Evolutionary conservation across 345 rosid species (phyloP).

Genomic region (Eucalyptus caleyi): DNA sequence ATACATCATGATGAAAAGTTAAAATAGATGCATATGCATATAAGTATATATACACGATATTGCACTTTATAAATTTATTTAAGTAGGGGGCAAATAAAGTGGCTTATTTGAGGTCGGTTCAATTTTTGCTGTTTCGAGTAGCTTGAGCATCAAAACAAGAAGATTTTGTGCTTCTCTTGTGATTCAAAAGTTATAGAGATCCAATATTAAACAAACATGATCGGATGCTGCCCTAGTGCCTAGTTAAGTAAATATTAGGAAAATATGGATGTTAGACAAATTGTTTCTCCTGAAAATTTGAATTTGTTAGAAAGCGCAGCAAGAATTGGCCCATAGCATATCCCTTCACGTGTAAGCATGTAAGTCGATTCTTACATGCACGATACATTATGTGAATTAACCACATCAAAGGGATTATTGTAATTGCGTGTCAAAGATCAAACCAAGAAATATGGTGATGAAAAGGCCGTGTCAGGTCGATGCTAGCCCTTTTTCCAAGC

Average conservation of each 20-base stretch:
- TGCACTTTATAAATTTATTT: neutral
- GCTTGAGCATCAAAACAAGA: neutral
- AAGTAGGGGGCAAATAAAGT: neutral
- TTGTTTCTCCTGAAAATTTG: neutral
- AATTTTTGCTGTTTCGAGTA: neutral
- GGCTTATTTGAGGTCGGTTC: neutral
- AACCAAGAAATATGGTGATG: neutral
- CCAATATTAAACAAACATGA: neutral
- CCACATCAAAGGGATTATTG: neutral
- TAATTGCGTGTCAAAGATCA: neutral
- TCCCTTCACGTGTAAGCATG: neutral
- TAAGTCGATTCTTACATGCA: neutral
- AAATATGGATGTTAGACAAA: neutral
- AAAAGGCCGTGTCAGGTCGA: fast-evolving
- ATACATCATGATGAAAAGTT: neutral
- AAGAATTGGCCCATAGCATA: neutral
- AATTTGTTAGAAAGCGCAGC: neutral
- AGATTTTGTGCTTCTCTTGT: neutral
- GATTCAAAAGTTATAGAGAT: neutral
- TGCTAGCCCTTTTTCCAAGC: neutral
- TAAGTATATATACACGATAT: neutral
- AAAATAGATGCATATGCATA: neutral
- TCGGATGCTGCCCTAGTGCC: neutral
- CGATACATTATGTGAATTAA: neutral
- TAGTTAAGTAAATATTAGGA: neutral